Base-by-base conservation (phyloP, 306 rosid genomes). In the Lotus japonicus region DNA sequence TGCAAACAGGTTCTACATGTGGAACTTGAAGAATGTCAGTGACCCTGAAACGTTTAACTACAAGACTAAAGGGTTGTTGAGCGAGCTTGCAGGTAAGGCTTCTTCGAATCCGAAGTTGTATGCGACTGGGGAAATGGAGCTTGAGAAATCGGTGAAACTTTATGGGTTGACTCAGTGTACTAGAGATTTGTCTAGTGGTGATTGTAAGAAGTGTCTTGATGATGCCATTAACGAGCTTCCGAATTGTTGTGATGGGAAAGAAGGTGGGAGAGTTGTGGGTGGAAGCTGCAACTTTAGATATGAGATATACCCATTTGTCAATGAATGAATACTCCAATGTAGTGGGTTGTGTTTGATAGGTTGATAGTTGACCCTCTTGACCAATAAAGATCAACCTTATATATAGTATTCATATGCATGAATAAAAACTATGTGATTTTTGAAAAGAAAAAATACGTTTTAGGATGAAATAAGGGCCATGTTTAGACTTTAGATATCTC, bases 141-240 rank as follows among this genome's bases (percentile, higher is more conserved):
- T 72, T 67, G 75, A 28, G 8, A 42, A 66, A 9, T 71, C 45
- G 0, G 33, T 51, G 54, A 66, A 11, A 33, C 35, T 80, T 17
- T 83, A 80, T 65, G 84, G 82, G 39, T 21, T 64, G 58, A 53
- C 70, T 58, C 82, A 77, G 68, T 83, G 87, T 58, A 73, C 84
- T 0, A 74, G 81, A 33, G 88, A 84, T 43, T 63, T 84, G 9
- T 70, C 85, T 9, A 58, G 71, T 11, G 11, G 0, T 48, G 81
- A 84, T 31, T 84, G 88, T 28, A 51, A 58, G 70, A 72, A 68
- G 45, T 83, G 84, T 64, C 81, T 83, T 56, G 71, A 63, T 64
- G 76, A 58, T 36, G 78, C 77, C 7, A 83, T 79, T 16, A 31
- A 23, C 2, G 51, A 66, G 9, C 66, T 79, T 68, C 80, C 77